Base-by-base conservation (phyloP, 2,329 filamentous ascomycete genomes). In the Berkeleyomyces basicola region DNA sequence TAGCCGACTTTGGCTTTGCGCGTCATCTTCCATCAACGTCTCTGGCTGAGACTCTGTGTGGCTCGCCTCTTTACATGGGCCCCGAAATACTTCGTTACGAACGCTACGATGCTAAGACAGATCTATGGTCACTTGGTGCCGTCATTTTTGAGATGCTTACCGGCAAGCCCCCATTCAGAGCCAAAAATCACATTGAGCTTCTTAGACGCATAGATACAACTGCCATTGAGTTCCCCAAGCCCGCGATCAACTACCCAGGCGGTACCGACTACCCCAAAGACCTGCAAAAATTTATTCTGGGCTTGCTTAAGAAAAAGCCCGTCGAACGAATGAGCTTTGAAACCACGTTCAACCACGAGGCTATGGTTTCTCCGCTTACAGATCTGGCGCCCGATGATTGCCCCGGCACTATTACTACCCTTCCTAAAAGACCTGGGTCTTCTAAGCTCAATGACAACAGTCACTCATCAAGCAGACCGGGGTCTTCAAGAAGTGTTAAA, bases 1-100 rank as follows among this genome's bases (percentile, higher is more conserved):
- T 99, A 68, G 93, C 93, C 63, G 93, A 99, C 75, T 99, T 99
- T 71, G 93, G 93, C n/a, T 99, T 99, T 71, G 93, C 93, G 63
- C 85, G 93, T 63, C 90, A 95, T 62, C 77, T 99, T 58, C 92
- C 93, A 1, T 85, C 88, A 6, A 95, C 92, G 0, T 92, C 91
- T 4, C 80, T 99, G 66, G 93, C 93, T 9, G 93, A 99, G 72
- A 99, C 93, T 0, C 82, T 99, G 0, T 99, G 93, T 72, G 93
- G 93, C 16, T 97, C 93, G 10, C 93, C 93, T 7, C 78, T 99
- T 36, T 99, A 99, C 76, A 99, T 99, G 93, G 93, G 93, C 0
- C 93, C 93, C 3, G 93, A 99, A 75, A 99, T 99, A 67, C 78
- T 99, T 66, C 85, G 91, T 65, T 99, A 97, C 70, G 91, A 99